Evolutionary conservation across 495 filamentous ascomycete genomes (phyloP).

Genomic region (Lasiosphaeria ovina): DNA sequence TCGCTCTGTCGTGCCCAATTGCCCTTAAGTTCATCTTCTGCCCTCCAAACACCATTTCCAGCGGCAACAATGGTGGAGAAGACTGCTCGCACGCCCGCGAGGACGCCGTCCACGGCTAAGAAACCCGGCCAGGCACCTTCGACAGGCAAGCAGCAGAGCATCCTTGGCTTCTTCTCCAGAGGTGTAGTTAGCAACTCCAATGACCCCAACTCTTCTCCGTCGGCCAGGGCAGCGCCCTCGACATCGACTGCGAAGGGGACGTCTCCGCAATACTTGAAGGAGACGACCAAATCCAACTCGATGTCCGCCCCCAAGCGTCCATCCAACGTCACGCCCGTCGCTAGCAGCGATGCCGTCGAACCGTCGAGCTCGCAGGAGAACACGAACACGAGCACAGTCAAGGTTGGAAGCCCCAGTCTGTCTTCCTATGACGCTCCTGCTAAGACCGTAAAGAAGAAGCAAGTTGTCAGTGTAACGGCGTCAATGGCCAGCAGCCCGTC

Average conservation of each 20-base stretch:
- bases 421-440: conserved; percentile 29
- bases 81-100: conserved; percentile 42
- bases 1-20: not conserved
- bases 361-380: conserved; percentile 59
- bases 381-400: conserved; percentile 35
- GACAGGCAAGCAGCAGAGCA: conserved; percentile 70
- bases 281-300: conserved; percentile 47
- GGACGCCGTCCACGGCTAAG: conserved; percentile 39
- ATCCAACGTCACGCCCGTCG: conserved; percentile 64
- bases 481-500: conserved; percentile 54
- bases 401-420: conserved; percentile 44
- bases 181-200: conserved; percentile 37
- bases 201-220: conserved; percentile 31
- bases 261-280: conserved; percentile 40
- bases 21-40: not conserved
- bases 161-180: conserved; percentile 84
- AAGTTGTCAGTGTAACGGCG: conserved; percentile 14
- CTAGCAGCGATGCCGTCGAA: conserved; percentile 70
- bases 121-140: conserved; percentile 37
- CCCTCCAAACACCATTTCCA: not conserved
- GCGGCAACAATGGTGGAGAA: conserved; percentile 33
- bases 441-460: conserved; percentile 37
- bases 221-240: conserved; percentile 21
- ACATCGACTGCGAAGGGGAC: conserved; percentile 19
- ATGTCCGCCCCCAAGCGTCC: conserved; percentile 37